Conservation (phyloP, 2,329 filamentous ascomycete species). For the Tothia fuscella region DNA sequence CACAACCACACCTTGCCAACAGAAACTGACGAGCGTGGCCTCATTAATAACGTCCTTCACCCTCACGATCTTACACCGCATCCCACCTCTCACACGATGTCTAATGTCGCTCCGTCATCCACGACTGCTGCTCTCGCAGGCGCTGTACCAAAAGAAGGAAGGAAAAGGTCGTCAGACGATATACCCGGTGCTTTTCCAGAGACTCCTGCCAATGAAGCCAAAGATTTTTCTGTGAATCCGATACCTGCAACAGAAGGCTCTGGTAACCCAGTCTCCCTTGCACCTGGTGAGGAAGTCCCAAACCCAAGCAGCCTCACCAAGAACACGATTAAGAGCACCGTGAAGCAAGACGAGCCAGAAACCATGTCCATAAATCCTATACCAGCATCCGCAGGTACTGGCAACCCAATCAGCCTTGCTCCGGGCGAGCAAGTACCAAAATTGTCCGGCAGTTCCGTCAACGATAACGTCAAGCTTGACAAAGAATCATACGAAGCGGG, state of each 20-base stretch:
- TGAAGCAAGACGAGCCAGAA: constrained; percentile 18
- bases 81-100: constrained; percentile 40
- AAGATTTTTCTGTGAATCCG: constrained; percentile 42
- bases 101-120: constrained; percentile 56
- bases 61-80: constrained; percentile 55
- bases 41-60: constrained; percentile 84
- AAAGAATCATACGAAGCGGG: constrained; percentile 69
- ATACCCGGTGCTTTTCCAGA: constrained; percentile 60
- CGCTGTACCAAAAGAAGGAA: constrained; percentile 50
- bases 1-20: constrained; percentile 69
- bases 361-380: constrained; percentile 46
- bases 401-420: constrained; percentile 69
- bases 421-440: constrained; percentile 73
- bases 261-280: constrained; percentile 70
- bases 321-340: constrained; percentile 57
- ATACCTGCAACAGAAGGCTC: constrained; percentile 45
- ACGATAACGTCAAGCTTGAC: constrained; percentile 54
- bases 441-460: constrained; percentile 58
- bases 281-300: constrained; percentile 72
- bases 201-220: constrained; percentile 30
- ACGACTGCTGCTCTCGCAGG: constrained; percentile 61
- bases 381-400: constrained; percentile 43
- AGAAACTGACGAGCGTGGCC: constrained; percentile 71
- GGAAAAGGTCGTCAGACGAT: constrained; percentile 24
- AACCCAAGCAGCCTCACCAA: constrained; percentile 49